A percentile compares a stretch with the other conserved stretches of the same genome.
Conservation (phyloP, 2,329 filamentous ascomycete species). For the Zarea fungicola region DNA sequence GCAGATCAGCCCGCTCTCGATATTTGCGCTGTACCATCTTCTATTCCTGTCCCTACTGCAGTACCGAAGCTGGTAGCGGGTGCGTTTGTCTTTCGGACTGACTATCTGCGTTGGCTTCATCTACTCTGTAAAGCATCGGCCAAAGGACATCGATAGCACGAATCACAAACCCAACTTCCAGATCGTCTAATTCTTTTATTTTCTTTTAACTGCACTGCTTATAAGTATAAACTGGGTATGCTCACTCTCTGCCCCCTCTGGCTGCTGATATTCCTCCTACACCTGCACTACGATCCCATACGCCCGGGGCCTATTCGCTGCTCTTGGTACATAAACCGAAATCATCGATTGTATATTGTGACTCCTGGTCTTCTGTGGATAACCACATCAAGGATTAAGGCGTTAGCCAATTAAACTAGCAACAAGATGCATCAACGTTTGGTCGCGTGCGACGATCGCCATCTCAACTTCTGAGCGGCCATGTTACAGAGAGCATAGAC, state of each 20-base stretch:
- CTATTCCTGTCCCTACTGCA: background rate
- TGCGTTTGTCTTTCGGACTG: constrained; percentile 2
- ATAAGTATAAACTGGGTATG: constrained; percentile 13
- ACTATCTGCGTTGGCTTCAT: constrained; percentile 1
- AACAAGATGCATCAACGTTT: background rate
- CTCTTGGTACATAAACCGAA: constrained; percentile 10
- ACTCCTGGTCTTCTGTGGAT: constrained; percentile 10
- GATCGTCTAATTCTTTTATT: constrained; percentile 1
- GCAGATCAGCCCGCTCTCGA: background rate
- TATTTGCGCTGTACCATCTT: background rate
- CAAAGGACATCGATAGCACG: background rate
- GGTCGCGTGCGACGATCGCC: constrained; percentile 2
- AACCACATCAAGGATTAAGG: constrained; percentile 11
- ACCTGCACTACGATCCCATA: background rate
- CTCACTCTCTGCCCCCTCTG: constrained; percentile 5
- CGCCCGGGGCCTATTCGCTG: background rate
- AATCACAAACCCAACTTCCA: background rate
- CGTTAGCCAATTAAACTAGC: constrained; percentile 14
- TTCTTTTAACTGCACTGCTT: background rate
- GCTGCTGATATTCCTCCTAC: constrained; percentile 6
- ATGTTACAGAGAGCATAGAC: background rate
- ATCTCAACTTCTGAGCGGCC: background rate
- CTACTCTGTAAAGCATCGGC: constrained; percentile 6
- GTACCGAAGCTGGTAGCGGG: constrained; percentile 2
- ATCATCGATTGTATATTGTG: constrained; percentile 14